These are phyloP conservation scores for Kickxella alabastrina DNA, from an alignment of 192 early-diverging fungal species.

Conservation along the genomic window DNA sequence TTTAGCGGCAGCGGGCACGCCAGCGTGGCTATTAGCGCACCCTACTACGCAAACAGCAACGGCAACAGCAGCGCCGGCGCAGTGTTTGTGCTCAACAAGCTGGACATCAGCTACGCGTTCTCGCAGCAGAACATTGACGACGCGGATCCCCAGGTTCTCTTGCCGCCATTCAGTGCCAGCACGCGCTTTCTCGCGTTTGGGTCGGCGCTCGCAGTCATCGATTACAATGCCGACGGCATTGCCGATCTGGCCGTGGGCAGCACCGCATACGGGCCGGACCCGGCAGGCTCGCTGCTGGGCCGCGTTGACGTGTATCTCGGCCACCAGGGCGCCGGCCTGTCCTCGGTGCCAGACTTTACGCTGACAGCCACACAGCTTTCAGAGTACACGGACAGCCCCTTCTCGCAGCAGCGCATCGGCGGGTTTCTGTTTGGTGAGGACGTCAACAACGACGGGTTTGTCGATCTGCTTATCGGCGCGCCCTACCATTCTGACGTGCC, in stretches of 20 bases:
- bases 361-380: slow-evolving; percentile 36
- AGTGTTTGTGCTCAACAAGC: slow-evolving; percentile 51
- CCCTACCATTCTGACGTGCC: slow-evolving; percentile 49
- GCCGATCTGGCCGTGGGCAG: slow-evolving; percentile 77
- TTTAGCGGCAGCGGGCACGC: slow-evolving; percentile 61
- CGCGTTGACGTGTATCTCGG: slow-evolving; percentile 70
- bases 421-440: slow-evolving; percentile 57
- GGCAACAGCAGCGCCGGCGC: slow-evolving; percentile 46
- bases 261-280: slow-evolving; percentile 52
- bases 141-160: slow-evolving; percentile 34
- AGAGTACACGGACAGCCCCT: slow-evolving; percentile 8
- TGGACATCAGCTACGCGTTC: slow-evolving; percentile 5
- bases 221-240: slow-evolving; percentile 81
- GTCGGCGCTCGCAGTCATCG: slow-evolving; percentile 68
- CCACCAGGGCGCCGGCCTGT: slow-evolving; percentile 44
- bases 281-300: slow-evolving; percentile 44
- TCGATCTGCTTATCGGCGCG: slow-evolving; percentile 66
- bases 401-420: slow-evolving; percentile 29
- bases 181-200: slow-evolving; percentile 61
- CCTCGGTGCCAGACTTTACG: slow-evolving; percentile 47
- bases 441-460: slow-evolving; percentile 58
- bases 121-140: slow-evolving; percentile 49
- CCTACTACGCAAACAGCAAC: slow-evolving; percentile 42
- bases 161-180: slow-evolving; percentile 5
- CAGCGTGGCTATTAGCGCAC: slow-evolving; percentile 64